These are phyloP conservation scores for Linaria vulgaris DNA, from an alignment of 257 asterid genomes.

Conservation along the genomic window DNA sequence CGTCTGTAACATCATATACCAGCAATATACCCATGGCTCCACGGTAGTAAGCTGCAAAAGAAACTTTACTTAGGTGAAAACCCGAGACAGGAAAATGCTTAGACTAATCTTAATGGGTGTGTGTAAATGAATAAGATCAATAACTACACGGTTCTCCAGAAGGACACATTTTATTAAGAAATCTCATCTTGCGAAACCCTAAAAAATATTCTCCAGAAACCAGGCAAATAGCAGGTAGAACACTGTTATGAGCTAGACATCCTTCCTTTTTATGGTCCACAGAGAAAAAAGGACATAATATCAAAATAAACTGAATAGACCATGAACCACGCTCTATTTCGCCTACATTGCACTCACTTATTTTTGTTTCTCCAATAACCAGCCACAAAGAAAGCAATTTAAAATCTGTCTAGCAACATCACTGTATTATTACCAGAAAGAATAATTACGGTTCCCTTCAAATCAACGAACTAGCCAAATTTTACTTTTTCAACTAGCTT, in stretches of 20 bases:
- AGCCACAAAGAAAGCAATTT: not conserved
- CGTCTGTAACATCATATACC: constrained; percentile 71
- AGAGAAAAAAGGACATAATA: not conserved
- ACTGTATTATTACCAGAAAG: not conserved
- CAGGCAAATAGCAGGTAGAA: not conserved
- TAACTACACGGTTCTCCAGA: constrained; percentile 17
- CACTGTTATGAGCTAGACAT: constrained; percentile 1
- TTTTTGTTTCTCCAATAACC: not conserved
- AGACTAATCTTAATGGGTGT: not conserved
- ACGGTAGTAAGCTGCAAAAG: constrained; percentile 64
- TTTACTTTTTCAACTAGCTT: not conserved
- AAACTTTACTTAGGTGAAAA: constrained; percentile 16
- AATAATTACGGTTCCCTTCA: no score
- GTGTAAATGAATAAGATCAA: not conserved
- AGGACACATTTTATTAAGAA: not conserved
- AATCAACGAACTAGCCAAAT: not conserved
- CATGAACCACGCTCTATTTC: not conserved
- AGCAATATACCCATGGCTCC: constrained; percentile 77
- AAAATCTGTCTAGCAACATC: not conserved
- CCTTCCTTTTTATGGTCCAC: constrained; percentile 6
- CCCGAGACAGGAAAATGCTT: constrained; percentile 7
- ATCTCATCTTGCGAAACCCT: constrained; percentile 3
- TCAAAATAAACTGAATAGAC: not conserved
- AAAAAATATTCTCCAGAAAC: not conserved
- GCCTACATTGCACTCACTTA: not conserved